Evolutionary conservation across 225 moss, liverwort and hornwort species (phyloP), one percentile per base, ranked within the genome.

Genomic region (Pleurozium schreberi): DNA sequence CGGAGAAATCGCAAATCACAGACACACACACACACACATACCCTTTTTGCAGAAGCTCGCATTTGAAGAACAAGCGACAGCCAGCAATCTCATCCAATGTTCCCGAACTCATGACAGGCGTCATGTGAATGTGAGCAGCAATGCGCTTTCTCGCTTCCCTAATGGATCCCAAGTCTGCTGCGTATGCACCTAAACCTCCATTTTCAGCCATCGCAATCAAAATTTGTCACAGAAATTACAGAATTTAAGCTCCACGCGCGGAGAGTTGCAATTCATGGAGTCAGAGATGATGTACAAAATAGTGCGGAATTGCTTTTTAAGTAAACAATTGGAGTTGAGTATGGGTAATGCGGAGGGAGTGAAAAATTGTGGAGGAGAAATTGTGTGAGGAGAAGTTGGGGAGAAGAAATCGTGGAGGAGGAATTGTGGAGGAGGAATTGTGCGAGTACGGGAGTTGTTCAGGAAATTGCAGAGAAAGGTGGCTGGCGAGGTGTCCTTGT

Each of bases 21-120:
- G 33, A 2, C 75, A 12, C 76, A 12, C 49, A 40, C 38, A 33
- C 57, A 55, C 20, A 57, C 6, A 57, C 66, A 20, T 88, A 95
- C 96, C 95, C 95, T 88, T 94, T 95, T 26, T 97, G 97, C 78
- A 96, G 85, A 17, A 94, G 95, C 92, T 97, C 97, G 89, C 97
- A 97, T 85, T 97, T 97, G 88, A 97, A 96, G 91, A 94, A 96
- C 5, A 96, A 92, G 85, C 89, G 88, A 77, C 96, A 93, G 19
- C 92, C 93, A 22, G 94, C 92, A 9, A 93, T 93, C 64, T 91
- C 91, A 87, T 97, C 90, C 67, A 97, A 82, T 23, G 96, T 89
- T 7, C 90, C 87, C 59, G 94, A 96, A 40, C 94, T 94, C 89
- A 95, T 64, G 36, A 96, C 96, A 15, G 96, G 93, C 58, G 97